A percentile compares a stretch with the other conserved stretches of the same genome.
These are phyloP conservation scores for Colletotrichum phormii DNA, from an alignment of 2,329 filamentous ascomycete species.

Conservation along the genomic window DNA sequence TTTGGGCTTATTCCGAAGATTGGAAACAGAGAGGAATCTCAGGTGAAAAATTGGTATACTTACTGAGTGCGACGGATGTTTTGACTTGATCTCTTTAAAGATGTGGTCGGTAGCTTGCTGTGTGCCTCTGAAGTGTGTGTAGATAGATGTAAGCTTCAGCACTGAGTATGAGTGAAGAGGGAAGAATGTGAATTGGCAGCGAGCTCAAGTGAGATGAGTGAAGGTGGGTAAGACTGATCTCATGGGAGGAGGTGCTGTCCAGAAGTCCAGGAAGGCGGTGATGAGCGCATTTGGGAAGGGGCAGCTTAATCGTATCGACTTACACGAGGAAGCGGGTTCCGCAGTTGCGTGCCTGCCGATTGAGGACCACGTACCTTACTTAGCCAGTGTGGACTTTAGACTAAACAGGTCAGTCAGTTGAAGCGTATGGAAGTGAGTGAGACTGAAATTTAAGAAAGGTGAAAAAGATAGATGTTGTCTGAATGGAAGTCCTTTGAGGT, in stretches of 20 bases:
- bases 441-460: background rate
- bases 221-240: background rate
- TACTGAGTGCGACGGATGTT: background rate
- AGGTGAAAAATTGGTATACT: background rate
- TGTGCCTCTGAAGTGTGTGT: background rate
- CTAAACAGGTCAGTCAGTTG: background rate
- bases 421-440: background rate
- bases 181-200: background rate
- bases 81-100: background rate
- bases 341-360: too few relatives aligned
- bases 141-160: slow-evolving; percentile 1
- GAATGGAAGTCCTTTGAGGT: background rate
- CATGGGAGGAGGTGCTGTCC: background rate
- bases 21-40: background rate
- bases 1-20: background rate
- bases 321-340: background rate
- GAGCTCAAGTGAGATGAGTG: background rate
- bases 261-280: background rate
- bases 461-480: background rate
- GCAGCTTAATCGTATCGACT: background rate
- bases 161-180: background rate
- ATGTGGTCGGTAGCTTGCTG: background rate
- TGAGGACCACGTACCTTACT: background rate
- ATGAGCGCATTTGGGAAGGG: background rate
- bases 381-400: background rate